Evolutionary conservation across 768 basidiomycete species (phyloP), one percentile per base, ranked within the genome.

Genomic region (Hygrocybe coccinea): DNA sequence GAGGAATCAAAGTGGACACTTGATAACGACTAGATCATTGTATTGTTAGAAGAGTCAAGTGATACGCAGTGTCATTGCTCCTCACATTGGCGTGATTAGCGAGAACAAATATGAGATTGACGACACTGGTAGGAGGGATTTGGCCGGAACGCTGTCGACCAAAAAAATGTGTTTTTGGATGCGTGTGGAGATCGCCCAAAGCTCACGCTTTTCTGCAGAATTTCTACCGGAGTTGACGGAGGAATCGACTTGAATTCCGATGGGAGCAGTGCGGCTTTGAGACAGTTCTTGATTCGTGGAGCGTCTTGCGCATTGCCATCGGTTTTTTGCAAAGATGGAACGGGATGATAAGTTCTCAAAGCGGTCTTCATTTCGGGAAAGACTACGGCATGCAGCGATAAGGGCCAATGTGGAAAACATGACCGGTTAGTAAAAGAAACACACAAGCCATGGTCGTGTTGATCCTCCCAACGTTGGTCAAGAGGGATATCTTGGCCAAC

Each of bases 281-380:
- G 77, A 67, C 87, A 88, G 60, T 91, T 91, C 71, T 95, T 95
- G 70, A 95, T 90, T 58, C 92, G 83, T n/a, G 92, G 91, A 38
- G 91, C 91, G 67, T 95, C 91, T 67, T 93, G 90, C 6, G 90
- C 83, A 67, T 92, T 91, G 15, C 87, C 88, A 60, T 87, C 85
- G 10, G 91, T 89, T 74, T 89, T 89, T 66, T 94, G 91, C 34
- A 94, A 73, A 34, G 87, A 87, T 8, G 92, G 92, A n/a, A 92
- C 84, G 29, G 92, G 90, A 64, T 94, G 92, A 69, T 94, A 94
- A 54, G 89, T 90, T 66, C 91, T 76, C 55, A 94, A 74, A 17
- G 90, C 88, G 5, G 92, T 94, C 70, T 90, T 89, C 91, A 94
- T 93, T 76, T 92, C 90, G 53, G 90, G 90, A 68, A 91, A 92